These are phyloP conservation scores for Penicillium argentinense DNA, from an alignment of 495 filamentous ascomycete species.

Conservation along the genomic window DNA sequence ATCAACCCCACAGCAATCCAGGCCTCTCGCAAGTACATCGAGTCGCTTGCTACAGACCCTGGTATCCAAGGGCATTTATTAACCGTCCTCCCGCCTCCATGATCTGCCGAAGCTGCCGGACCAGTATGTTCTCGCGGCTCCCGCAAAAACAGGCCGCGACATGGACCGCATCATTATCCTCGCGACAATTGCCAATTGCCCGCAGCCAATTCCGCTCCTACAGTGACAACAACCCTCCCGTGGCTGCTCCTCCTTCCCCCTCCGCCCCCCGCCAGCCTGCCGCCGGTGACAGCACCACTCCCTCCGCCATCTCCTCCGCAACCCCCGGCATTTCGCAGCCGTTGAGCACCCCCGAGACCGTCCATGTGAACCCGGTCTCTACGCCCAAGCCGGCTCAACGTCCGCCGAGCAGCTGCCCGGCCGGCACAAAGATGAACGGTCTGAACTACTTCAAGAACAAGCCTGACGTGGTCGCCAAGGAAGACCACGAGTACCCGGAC, in stretches of 20 bases:
- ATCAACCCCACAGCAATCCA: conserved; percentile 9
- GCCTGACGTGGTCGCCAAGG: conserved; percentile 66
- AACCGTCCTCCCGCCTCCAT: conserved; percentile 26
- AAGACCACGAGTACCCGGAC: conserved; percentile 82
- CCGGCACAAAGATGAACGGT: conserved; percentile 73
- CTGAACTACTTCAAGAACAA: conserved; percentile 88
- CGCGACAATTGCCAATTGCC: conserved; percentile 28
- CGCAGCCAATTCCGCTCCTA: conserved; percentile 39
- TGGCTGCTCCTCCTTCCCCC: conserved; percentile 50
- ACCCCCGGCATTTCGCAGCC: conserved; percentile 49
- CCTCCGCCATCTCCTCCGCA: conserved; percentile 43
- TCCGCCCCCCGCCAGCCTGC: conserved; percentile 50
- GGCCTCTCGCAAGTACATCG: conserved; percentile 1
- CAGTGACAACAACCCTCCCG: conserved; percentile 44
- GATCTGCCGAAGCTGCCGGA: conserved; percentile 52
- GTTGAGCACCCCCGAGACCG: conserved; percentile 40
- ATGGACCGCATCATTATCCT: conserved; percentile 30
- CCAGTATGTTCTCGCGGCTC: conserved; percentile 41
- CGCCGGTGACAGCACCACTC: conserved; percentile 34
- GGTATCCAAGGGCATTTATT: background rate
- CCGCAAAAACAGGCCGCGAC: conserved; percentile 31
- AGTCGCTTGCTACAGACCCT: background rate
- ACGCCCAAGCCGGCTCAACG: conserved; percentile 29
- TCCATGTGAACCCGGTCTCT: conserved; percentile 30
- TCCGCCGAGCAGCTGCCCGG: conserved; percentile 52